These are phyloP conservation scores for Hypoxylon sp. DNA, from an alignment of 2,329 filamentous ascomycete genomes.

Conservation along the genomic window DNA sequence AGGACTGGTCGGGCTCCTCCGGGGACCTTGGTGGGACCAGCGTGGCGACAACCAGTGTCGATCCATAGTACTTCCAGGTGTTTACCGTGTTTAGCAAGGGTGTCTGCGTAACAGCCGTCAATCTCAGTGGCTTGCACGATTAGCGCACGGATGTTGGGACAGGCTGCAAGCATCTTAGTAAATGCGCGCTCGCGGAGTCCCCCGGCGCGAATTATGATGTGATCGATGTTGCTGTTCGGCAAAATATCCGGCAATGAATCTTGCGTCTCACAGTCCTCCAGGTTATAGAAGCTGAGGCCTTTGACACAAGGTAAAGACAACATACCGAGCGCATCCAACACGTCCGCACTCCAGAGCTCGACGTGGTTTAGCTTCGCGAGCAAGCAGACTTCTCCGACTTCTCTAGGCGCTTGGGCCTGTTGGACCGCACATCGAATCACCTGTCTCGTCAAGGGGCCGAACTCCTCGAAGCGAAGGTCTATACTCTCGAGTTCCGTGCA, in stretches of 20 bases:
- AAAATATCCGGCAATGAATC: too few relatives aligned
- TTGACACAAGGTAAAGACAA: neutral
- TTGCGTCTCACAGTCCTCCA: neutral
- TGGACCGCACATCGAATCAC: slow-evolving; percentile 4
- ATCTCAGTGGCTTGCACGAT: slow-evolving; percentile 5
- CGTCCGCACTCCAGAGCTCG: neutral
- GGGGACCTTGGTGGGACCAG: neutral
- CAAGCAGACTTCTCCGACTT: neutral
- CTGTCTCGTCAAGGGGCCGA: slow-evolving; percentile 7
- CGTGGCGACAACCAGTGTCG: neutral
- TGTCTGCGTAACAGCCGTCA: slow-evolving; percentile 2
- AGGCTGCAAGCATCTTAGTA: slow-evolving; percentile 5
- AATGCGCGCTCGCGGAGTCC: slow-evolving; percentile 1
- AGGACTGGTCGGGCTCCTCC: too few relatives aligned
- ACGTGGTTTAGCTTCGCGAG: neutral
- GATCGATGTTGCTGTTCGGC: too few relatives aligned
- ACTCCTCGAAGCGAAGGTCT: slow-evolving; percentile 4
- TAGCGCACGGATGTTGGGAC: slow-evolving; percentile 12
- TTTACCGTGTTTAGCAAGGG: neutral
- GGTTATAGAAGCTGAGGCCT: neutral
- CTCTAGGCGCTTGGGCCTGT: neutral
- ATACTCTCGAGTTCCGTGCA: slow-evolving; percentile 9
- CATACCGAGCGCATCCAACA: neutral
- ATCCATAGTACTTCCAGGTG: neutral
- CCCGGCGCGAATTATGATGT: slow-evolving; percentile 5